These are phyloP conservation scores for Lyophyllum decastes DNA, from an alignment of 768 basidiomycete genomes.

Conservation along the genomic window DNA sequence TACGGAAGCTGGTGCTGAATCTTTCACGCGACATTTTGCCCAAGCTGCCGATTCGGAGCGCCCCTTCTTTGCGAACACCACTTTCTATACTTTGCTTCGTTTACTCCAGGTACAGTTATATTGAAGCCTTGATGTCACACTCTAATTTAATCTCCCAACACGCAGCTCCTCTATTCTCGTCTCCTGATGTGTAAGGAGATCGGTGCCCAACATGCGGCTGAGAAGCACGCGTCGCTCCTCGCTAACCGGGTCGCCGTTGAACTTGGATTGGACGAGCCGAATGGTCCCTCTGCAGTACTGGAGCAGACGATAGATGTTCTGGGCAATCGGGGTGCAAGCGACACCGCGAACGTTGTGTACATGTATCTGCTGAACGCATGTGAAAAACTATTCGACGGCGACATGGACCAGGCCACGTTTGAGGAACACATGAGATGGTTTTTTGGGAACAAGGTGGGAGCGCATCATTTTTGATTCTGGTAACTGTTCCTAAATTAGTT, in stretches of 20 bases:
- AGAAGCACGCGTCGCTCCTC: conserved; percentile 64
- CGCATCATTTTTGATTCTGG: conserved; percentile 10
- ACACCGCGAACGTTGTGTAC: conserved; percentile 73
- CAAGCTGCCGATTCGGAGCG: conserved; percentile 35
- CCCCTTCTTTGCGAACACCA: conserved; percentile 89
- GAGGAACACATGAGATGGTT: conserved; percentile 97
- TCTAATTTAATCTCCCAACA: conserved; percentile 11
- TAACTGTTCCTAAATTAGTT: conserved; percentile 2
- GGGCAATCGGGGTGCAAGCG: conserved; percentile 46
- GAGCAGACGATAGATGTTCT: conserved; percentile 65
- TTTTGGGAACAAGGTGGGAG: conserved; percentile 81
- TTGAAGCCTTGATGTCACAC: conserved; percentile 6
- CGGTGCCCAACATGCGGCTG: conserved; percentile 66
- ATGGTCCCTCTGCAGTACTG: conserved; percentile 70
- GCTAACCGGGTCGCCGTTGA: conserved; percentile 83
- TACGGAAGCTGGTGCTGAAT: conserved; percentile 41
- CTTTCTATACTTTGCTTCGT: conserved; percentile 88
- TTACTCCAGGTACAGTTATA: conserved; percentile 73
- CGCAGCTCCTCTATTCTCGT: conserved; percentile 85
- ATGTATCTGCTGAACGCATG: conserved; percentile 86
- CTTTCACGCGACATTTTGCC: conserved; percentile 23
- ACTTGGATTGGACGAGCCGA: conserved; percentile 84
- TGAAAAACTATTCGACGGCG: conserved; percentile 92
- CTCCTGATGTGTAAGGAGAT: conserved; percentile 84
- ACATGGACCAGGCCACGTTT: conserved; percentile 88